Percentiles rank a stretch among this genome's conserved stretches.
phyloP scores from a whole-genome alignment of 1,139 yeast genomes.

The Geotrichum klebahnii region DNA sequence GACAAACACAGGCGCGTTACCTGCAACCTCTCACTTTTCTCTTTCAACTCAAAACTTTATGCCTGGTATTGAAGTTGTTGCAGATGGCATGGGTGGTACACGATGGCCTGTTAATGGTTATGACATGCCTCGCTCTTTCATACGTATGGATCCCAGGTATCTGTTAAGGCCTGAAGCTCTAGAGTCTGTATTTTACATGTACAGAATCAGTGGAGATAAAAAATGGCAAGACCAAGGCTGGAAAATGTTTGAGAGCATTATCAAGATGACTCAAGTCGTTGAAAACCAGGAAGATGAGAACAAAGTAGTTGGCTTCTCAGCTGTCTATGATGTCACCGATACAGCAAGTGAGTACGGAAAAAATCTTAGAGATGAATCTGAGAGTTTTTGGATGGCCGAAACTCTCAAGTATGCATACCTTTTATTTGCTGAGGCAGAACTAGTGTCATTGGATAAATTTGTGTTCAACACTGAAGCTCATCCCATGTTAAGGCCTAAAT shows the following conservation, averaged over 20 bases:
- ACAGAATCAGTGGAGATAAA: slow-evolving; percentile 67
- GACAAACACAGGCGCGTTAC: not conserved
- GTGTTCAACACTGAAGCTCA: slow-evolving; percentile 81
- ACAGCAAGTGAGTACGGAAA: slow-evolving; percentile 11
- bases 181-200: slow-evolving; percentile 69
- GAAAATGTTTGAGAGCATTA: slow-evolving; percentile 55
- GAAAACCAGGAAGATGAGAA: not conserved
- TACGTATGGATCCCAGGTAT: slow-evolving; percentile 48
- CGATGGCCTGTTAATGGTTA: slow-evolving; percentile 35
- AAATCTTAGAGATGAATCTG: slow-evolving; percentile 47
- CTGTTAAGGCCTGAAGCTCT: slow-evolving; percentile 71
- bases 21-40: not conserved
- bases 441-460: slow-evolving; percentile 61
- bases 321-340: too few relatives aligned
- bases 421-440: slow-evolving; percentile 58
- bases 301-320: not conserved
- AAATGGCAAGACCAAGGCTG: slow-evolving; percentile 70
- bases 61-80: slow-evolving; percentile 11
- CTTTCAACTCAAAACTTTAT: not conserved
- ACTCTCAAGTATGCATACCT: slow-evolving; percentile 71
- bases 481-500: slow-evolving; percentile 45
- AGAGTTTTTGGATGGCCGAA: slow-evolving; percentile 76
- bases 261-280: slow-evolving; percentile 30
- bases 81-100: slow-evolving; percentile 25
- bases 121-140: slow-evolving; percentile 39